Evolutionary conservation across 768 basidiomycete genomes (phyloP), one percentile per base, ranked within the genome.

Genomic region (Auriculariales sp.): DNA sequence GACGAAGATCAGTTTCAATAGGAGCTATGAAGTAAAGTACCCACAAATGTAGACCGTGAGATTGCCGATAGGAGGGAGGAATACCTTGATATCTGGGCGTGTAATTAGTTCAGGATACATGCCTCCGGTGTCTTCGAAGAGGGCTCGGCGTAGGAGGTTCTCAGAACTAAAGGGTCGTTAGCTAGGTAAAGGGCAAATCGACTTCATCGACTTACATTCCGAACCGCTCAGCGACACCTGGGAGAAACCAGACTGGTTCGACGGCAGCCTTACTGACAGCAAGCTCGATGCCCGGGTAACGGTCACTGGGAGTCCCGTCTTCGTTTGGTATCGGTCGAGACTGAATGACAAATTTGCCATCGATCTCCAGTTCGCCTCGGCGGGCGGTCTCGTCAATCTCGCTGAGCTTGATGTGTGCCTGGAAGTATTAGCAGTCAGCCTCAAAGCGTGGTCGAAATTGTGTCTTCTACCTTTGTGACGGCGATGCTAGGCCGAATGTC

Each of bases 91-190:
- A 59, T 97, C 94, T 0, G 91, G 86, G 19, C 92, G 79, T 4
- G 94, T 97, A 59, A 98, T 82, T 28, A 98, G 75, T 58, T 98
- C 94, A 2, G 93, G 92, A 62, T 88, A 91, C 84, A 89, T 90
- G 59, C 91, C 90, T 57, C 89, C 91, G 0, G 90, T 94, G 55
- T 95, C 94, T 62, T 98, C 94, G 56, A 97, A 98, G 31, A 98
- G 71, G 0, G 88, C 83, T n/a, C 94, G 74, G 17, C 94, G 79
- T 2, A 98, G 75, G 0, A 90, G 66, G 15, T 71, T 74, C 63
- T 98, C 94, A 0, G 87, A 85, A 46, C 85, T 88, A 59, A 28
- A 44, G 11, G 11, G 49, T 46, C 24, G 11, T 27, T 31, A 32
- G 9, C 27, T 24, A 25, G 31, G 27, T 3, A 3, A n/a, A 27